phyloP scores from a whole-genome alignment of 2,329 filamentous ascomycete genomes.

The Colletotrichum truncatum region DNA sequence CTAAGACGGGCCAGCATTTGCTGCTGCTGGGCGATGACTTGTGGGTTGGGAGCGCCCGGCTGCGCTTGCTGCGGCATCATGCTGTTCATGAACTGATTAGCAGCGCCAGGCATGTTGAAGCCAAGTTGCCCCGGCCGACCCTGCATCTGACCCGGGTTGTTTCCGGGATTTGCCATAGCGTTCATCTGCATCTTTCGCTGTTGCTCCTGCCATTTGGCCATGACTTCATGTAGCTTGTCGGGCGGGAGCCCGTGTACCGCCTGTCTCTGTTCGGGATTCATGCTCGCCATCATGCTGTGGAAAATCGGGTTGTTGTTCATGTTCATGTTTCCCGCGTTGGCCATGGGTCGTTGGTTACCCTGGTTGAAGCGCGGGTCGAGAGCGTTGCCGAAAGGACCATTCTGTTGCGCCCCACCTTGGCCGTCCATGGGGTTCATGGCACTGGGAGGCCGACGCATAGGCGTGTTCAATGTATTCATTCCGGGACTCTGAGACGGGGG shows the following conservation, averaged over 20 bases:
- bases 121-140: conserved; percentile 43
- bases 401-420: conserved; percentile 53
- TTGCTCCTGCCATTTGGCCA: conserved; percentile 57
- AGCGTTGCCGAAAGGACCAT: conserved; percentile 58
- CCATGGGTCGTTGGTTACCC: conserved; percentile 53
- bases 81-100: conserved; percentile 34
- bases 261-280: conserved; percentile 57
- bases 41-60: conserved; percentile 37
- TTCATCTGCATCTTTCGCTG: conserved; percentile 45
- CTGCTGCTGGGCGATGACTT: conserved; percentile 37
- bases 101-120: conserved; percentile 39
- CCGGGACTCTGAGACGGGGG: conserved; percentile 66
- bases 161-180: conserved; percentile 40
- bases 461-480: conserved; percentile 67
- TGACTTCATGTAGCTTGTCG: conserved; percentile 61
- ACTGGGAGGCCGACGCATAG: conserved; percentile 56
- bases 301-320: conserved; percentile 48
- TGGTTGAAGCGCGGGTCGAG: conserved; percentile 65
- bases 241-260: conserved; percentile 52
- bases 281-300: conserved; percentile 51
- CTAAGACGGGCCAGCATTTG: conserved; percentile 36
- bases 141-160: conserved; percentile 39
- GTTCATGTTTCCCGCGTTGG: conserved; percentile 42
- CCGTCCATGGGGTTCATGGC: conserved; percentile 52
- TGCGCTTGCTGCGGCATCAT: conserved; percentile 41